These are phyloP conservation scores for Cucurbita ficifolia DNA, from an alignment of 306 rosid genomes.

Conservation along the genomic window DNA sequence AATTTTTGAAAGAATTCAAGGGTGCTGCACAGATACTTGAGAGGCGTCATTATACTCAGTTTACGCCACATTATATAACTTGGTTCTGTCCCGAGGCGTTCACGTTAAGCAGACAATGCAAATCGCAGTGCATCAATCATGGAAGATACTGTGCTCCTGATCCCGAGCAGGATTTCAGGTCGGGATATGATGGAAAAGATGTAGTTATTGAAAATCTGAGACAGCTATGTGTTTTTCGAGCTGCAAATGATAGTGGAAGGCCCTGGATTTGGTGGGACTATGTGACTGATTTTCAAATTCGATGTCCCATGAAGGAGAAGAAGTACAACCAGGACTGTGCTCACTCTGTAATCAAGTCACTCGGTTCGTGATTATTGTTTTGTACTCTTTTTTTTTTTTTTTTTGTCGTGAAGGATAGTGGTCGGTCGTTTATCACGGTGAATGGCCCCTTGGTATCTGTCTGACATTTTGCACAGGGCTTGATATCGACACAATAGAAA, in stretches of 20 bases:
- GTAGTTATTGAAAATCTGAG: slow-evolving; percentile 88
- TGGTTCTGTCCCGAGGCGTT: slow-evolving; percentile 98
- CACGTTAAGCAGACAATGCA: slow-evolving; percentile 90
- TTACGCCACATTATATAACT: slow-evolving; percentile 93
- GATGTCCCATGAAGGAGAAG: slow-evolving; percentile 98
- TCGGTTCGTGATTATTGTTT: slow-evolving; percentile 33
- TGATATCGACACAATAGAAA: slow-evolving; percentile 53
- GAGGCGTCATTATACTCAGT: slow-evolving; percentile 79
- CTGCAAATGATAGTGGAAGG: slow-evolving; percentile 59
- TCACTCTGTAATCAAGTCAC: slow-evolving; percentile 62
- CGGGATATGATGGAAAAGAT: slow-evolving; percentile 86
- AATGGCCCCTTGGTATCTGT: slow-evolving; percentile 11
- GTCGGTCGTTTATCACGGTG: not conserved
- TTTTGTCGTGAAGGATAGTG: slow-evolving; percentile 4
- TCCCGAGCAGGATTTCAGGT: slow-evolving; percentile 94
- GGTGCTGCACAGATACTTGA: slow-evolving; percentile 98
- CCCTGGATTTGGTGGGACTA: slow-evolving; percentile 99
- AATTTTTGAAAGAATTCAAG: slow-evolving; percentile 83
- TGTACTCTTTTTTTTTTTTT: slow-evolving; percentile 8
- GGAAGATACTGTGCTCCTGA: slow-evolving; percentile 98
- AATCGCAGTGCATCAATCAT: slow-evolving; percentile 94
- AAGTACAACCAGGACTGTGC: slow-evolving; percentile 82
- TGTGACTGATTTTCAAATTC: slow-evolving; percentile 90
- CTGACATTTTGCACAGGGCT: slow-evolving; percentile 42
- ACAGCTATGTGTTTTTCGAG: slow-evolving; percentile 85